A percentile compares a stretch with the other conserved stretches of the same genome.
Conservation (phyloP, 2,329 filamentous ascomycete species). For the Cordyceps javanica region DNA sequence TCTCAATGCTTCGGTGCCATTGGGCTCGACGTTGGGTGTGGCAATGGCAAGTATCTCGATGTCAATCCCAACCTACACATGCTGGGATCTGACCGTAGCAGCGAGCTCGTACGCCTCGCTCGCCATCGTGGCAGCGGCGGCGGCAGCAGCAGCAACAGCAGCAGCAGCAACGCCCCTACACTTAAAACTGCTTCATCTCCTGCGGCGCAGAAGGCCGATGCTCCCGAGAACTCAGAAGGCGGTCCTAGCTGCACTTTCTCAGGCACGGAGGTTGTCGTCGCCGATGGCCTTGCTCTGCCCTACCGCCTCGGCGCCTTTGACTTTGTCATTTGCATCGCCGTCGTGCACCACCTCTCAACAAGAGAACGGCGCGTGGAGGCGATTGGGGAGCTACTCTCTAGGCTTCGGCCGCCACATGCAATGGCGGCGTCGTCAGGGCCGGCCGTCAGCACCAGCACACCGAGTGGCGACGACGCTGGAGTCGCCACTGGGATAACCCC, state of each 20-base stretch:
- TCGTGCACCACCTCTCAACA: conserved; percentile 89
- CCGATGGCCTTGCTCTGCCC: conserved; percentile 77
- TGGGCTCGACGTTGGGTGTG: conserved; percentile 88
- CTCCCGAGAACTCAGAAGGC: neutral
- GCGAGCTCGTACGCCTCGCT: conserved; percentile 47
- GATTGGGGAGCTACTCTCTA: conserved; percentile 57
- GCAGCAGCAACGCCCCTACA: neutral
- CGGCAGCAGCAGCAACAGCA: neutral
- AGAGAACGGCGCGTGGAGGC: conserved; percentile 64
- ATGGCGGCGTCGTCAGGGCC: conserved; percentile 34
- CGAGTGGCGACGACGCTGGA: conserved; percentile 13
- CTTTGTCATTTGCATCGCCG: conserved; percentile 90
- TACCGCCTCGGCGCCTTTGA: conserved; percentile 59
- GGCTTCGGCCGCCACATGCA: neutral
- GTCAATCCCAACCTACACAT: conserved; percentile 76
- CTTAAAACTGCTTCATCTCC: neutral
- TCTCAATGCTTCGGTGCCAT: conserved; percentile 62
- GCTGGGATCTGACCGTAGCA: conserved; percentile 76
- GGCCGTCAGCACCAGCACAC: neutral
- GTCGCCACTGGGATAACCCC: neutral
- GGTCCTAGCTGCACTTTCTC: conserved; percentile 9
- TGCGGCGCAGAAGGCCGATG: neutral
- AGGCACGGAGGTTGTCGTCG: conserved; percentile 65
- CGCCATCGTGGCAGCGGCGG: conserved; percentile 20
- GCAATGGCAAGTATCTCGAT: conserved; percentile 90